Evolutionary conservation across 495 filamentous ascomycete species (phyloP), one percentile per base, ranked within the genome.

Genomic region (Aspergillus affinis): DNA sequence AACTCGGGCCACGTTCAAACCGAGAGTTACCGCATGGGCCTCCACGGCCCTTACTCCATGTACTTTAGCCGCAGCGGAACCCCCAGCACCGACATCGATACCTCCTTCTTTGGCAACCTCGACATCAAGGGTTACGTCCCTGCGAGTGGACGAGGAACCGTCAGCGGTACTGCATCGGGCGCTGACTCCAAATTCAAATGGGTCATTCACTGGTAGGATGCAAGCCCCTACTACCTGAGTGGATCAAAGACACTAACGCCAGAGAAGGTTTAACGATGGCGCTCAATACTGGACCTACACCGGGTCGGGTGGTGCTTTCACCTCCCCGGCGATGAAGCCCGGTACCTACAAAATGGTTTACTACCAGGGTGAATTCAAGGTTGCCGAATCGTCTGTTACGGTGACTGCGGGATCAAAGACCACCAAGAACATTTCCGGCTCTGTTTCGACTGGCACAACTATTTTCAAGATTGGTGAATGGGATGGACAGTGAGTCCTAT

Each of bases 41-140:
- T 89, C n/a, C 85, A 89, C 68, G 86, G 86, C 9, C 86, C 86
- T 0, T 89, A 88, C 67, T 75, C 82, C 6, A 77, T 87, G 70
- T 68, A 77, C 52, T 88, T 88, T 67, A 83, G 84, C 21, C 79
- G 83, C 52, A 82, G 80, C 30, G 82, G 84, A 6, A 75, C 82
- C 2, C 83, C 85, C 0, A 71, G 71, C 17, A 73, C 78, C 27
- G 75, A 71, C 56, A 73, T 77, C 17, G 84, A 88, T 60, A 77
- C 81, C 3, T 84, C 82, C 0, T 89, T 86, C 75, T 87, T 86
- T 55, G 77, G 75, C 0, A 75, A 82, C 51, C 75, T 88, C 6
- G 73, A 75, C 18, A 69, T 89, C 32, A 78, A 77, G 5, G 86
- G 85, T 18, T 88, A 84, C 62, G 81, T 87, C 10, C 64, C 83